Evolutionary conservation across 2,329 filamentous ascomycete genomes (phyloP), one percentile per base, ranked within the genome.

Genomic region (Cladophialophora exuberans): DNA sequence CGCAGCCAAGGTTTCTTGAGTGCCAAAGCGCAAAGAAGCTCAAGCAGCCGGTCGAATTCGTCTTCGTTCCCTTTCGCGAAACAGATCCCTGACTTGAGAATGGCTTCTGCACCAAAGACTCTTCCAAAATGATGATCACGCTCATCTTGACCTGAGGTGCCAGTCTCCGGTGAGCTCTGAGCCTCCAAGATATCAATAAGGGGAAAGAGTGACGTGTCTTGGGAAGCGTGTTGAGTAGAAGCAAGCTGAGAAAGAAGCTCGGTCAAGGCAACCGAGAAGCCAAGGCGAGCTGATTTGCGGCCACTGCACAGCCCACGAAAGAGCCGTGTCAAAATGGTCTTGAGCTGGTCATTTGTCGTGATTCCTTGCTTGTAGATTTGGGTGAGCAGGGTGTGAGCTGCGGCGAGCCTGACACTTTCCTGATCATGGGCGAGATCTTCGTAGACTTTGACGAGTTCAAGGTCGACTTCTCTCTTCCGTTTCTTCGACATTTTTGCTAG

Each of bases 291-390:
- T 10, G 89, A 90, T 74, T 96, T 96, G 54, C 90, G 86, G 51
- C 90, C 87, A 69, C 91, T 97, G 58, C 92, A 91, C 15, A 97
- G 83, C 35, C 94, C 94, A 51, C 89, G 85, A 70, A 97, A 90
- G 31, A 99, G 78, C 22, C 88, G 81, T 67, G 83, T 82, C 60
- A 79, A 58, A 1, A 68, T 67, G 51, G 72, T 73, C 48, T 69
- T 66, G 43, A 75, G 70, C 52, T 74, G 68, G 25, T 77, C 75
- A 52, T 72, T 68, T 11, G 67, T 65, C 4, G 72, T 68, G 23
- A 69, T 67, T 56, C 71, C 67, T 46, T 74, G 70, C 13, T 72
- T 67, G 2, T 73, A 74, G 55, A 77, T 75, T 46, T 76, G 72
- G 6, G 72, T 72, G 2, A 78, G 67, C 33, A 79, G 65, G 3